Evolutionary conservation across 441 rosid species (phyloP).

Genomic region (Erodium texanum): DNA sequence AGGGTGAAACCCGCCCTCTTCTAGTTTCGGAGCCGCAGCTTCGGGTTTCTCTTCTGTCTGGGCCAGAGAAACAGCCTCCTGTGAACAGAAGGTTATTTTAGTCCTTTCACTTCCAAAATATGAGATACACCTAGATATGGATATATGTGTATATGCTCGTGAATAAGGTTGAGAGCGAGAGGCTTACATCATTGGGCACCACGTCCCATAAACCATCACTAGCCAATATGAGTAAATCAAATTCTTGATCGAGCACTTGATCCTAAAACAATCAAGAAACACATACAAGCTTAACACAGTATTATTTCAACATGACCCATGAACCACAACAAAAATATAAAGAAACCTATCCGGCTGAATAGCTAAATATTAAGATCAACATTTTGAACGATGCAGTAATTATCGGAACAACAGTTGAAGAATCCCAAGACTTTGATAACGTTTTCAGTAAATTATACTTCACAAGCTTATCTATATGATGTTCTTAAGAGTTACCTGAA

Average conservation of each 20-base stretch:
- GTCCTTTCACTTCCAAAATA: no score
- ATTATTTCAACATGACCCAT: no score
- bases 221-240: constrained; percentile 80
- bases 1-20: constrained; percentile 77
- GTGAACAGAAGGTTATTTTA: constrained; percentile 13
- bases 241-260: constrained; percentile 55
- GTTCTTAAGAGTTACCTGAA: constrained; percentile 50
- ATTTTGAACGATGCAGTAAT: no score
- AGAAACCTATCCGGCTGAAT: no score
- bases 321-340: no score
- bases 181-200: constrained; percentile 73
- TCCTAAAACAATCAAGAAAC: constrained; percentile 74
- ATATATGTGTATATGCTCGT: neutral
- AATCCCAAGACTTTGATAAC: no score
- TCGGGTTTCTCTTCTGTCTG: constrained; percentile 64
- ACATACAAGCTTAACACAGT: no score
- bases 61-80: constrained; percentile 88
- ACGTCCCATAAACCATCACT: constrained; percentile 99
- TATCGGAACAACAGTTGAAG: no score
- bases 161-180: neutral
- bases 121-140: neutral
- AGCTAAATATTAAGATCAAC: no score
- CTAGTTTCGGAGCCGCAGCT: constrained; percentile 74
- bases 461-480: neutral
- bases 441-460: constrained; percentile 11